phyloP scores from a whole-genome alignment of 176 grass and related monocot genomes.

The Leersia perrieri region DNA sequence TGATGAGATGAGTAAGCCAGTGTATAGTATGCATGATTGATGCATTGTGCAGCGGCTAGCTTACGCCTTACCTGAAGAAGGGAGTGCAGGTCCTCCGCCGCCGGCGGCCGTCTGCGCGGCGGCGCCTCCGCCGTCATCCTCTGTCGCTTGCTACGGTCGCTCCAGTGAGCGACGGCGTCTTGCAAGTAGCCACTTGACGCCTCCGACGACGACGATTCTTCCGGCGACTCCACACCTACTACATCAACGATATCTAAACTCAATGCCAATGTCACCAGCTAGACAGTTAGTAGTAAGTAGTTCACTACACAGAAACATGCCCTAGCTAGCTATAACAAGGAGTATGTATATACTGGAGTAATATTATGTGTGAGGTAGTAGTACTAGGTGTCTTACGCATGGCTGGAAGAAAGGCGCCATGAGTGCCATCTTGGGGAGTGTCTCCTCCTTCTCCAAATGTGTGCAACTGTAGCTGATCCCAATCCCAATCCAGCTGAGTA shows the following conservation, averaged over 20 bases:
- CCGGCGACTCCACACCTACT: constrained; percentile 55
- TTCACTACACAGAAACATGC: not conserved
- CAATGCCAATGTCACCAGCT: not conserved
- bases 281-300: too few relatives aligned
- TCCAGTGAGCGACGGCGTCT: constrained; percentile 47
- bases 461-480: constrained; percentile 22
- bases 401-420: constrained; percentile 16
- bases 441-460: constrained; percentile 18
- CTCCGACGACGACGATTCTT: constrained; percentile 58
- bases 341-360: not conserved
- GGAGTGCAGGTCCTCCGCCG: constrained; percentile 43
- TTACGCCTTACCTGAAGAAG: constrained; percentile 56
- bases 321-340: not conserved
- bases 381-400: constrained; percentile 29
- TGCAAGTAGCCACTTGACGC: constrained; percentile 57
- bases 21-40: not conserved
- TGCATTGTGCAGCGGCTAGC: not conserved
- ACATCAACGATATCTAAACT: not conserved
- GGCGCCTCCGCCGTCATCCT: constrained; percentile 7
- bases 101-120: constrained; percentile 12
- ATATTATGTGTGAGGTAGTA: not conserved
- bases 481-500: constrained; percentile 10
- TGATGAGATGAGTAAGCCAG: not conserved
- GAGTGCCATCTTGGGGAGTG: not conserved
- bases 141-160: constrained; percentile 50